Conservation (phyloP, 805 yeast genomes). For the Komagataella populi region DNA sequence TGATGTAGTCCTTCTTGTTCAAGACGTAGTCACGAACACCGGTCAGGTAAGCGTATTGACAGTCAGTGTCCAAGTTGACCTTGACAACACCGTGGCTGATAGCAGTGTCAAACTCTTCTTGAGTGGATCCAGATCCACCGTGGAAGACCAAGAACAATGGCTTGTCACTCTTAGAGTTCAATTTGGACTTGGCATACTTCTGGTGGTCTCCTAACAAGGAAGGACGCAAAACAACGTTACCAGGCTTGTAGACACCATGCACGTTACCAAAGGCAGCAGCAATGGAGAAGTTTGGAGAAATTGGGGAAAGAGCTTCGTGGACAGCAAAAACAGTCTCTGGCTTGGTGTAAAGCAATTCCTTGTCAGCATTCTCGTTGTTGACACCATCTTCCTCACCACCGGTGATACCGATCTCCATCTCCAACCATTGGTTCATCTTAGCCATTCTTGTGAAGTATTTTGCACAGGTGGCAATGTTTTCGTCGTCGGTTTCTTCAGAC, state of each 20-base stretch:
- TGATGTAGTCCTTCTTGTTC: slow-evolving; percentile 88
- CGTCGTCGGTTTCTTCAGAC: slow-evolving; percentile 93
- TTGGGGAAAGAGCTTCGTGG: slow-evolving; percentile 77
- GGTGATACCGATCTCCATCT: slow-evolving; percentile 99
- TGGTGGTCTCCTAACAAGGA: slow-evolving; percentile 94
- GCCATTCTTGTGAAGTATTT: slow-evolving; percentile 91
- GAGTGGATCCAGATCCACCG: slow-evolving; percentile 99
- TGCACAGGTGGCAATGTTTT: slow-evolving; percentile 88
- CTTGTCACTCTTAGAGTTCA: slow-evolving; percentile 33
- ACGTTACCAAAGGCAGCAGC: slow-evolving; percentile 99
- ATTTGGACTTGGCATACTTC: slow-evolving; percentile 63
- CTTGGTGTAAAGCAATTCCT: slow-evolving; percentile 81
- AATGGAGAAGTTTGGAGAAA: slow-evolving; percentile 96
- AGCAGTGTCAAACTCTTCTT: slow-evolving; percentile 82
- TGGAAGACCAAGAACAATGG: slow-evolving; percentile 98
- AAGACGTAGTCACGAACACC: slow-evolving; percentile 98
- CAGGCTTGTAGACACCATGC: slow-evolving; percentile 99
- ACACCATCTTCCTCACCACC: slow-evolving; percentile 99
- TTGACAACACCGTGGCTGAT: slow-evolving; percentile 92
- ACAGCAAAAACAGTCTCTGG: slow-evolving; percentile 92
- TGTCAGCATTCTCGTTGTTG: slow-evolving; percentile 88
- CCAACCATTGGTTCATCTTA: slow-evolving; percentile 93
- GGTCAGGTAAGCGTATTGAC: slow-evolving; percentile 92
- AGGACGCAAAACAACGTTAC: slow-evolving; percentile 91
- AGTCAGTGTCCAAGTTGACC: slow-evolving; percentile 98